Conservation (phyloP, 352 stramenopile species). For the Phytophthora nicotianae region DNA sequence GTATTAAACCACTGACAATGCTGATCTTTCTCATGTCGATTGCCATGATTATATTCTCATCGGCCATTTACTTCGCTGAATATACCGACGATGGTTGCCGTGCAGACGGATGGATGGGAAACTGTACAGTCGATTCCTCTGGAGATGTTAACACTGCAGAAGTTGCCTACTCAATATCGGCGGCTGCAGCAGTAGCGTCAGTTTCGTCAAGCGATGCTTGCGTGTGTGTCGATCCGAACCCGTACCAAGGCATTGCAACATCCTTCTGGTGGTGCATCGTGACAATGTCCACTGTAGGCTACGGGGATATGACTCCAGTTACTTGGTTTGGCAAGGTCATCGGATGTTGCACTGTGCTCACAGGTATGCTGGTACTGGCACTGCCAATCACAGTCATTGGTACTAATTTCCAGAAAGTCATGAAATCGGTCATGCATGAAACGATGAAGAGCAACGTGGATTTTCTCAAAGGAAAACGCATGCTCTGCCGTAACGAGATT, state of each 20-base stretch:
- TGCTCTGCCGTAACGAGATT: slow-evolving; percentile 77
- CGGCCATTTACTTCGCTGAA: slow-evolving; percentile 85
- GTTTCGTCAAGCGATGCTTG: slow-evolving; percentile 29
- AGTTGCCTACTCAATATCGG: slow-evolving; percentile 26
- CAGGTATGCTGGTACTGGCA: slow-evolving; percentile 87
- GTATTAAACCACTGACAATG: slow-evolving; percentile 85
- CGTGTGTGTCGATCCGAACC: slow-evolving; percentile 76
- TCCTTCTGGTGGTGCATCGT: slow-evolving; percentile 92
- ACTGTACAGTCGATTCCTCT: slow-evolving; percentile 36
- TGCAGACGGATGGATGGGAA: slow-evolving; percentile 56
- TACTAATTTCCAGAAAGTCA: slow-evolving; percentile 86
- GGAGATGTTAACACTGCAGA: slow-evolving; percentile 14
- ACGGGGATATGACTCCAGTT: slow-evolving; percentile 87
- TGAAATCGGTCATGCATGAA: slow-evolving; percentile 80
- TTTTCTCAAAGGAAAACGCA: slow-evolving; percentile 72
- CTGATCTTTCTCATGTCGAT: slow-evolving; percentile 89
- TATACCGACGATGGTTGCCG: slow-evolving; percentile 70
- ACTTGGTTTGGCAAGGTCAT: slow-evolving; percentile 76
- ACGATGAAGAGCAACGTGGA: slow-evolving; percentile 84
- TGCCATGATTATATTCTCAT: slow-evolving; percentile 86
- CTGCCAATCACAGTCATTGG: slow-evolving; percentile 91
- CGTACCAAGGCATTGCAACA: slow-evolving; percentile 79
- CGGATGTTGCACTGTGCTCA: slow-evolving; percentile 72
- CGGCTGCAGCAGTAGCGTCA: slow-evolving; percentile 36
- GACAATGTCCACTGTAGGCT: slow-evolving; percentile 92